A percentile compares a stretch with the other conserved stretches of the same genome.
Evolutionary conservation across 1,284 basidiomycete genomes (phyloP).

Genomic region (Ustilago curta): DNA sequence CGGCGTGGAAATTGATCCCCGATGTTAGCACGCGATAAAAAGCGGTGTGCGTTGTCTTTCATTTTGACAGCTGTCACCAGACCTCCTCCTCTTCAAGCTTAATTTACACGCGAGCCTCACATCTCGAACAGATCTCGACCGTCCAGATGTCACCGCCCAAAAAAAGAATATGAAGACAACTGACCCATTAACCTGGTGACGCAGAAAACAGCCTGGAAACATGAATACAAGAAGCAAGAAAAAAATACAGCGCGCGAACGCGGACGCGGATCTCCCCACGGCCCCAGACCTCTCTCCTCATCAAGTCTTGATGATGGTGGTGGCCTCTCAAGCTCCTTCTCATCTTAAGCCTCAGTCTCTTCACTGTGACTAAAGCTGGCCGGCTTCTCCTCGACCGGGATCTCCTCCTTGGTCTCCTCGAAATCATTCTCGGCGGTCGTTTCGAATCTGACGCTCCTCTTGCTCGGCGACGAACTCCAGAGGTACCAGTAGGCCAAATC

Average conservation of each 20-base stretch:
- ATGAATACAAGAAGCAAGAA: slow-evolving; percentile 8
- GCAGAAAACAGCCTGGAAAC: background rate
- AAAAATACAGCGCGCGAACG: background rate
- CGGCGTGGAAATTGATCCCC: background rate
- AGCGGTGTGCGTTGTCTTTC: background rate
- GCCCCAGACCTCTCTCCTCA: background rate
- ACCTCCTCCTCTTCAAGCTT: background rate
- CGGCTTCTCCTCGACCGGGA: slow-evolving; percentile 28
- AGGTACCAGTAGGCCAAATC: slow-evolving; percentile 51
- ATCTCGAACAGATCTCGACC: no score
- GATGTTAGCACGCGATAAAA: slow-evolving; percentile 1
- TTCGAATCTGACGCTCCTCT: slow-evolving; percentile 24
- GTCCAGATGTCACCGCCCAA: no score
- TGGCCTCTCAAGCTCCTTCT: slow-evolving; percentile 5
- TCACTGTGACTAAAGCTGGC: slow-evolving; percentile 32
- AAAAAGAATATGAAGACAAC: no score
- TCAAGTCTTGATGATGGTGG: background rate
- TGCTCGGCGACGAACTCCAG: slow-evolving; percentile 17
- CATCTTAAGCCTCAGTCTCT: background rate
- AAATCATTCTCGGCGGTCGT: slow-evolving; percentile 32
- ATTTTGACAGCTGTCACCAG: slow-evolving; percentile 26
- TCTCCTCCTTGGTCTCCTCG: slow-evolving; percentile 29
- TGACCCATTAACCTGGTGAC: no score
- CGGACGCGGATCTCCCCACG: background rate
- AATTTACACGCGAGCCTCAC: no score